These are phyloP conservation scores for Triticum monococcum DNA, from an alignment of 176 grass and related monocot species.

Conservation along the genomic window DNA sequence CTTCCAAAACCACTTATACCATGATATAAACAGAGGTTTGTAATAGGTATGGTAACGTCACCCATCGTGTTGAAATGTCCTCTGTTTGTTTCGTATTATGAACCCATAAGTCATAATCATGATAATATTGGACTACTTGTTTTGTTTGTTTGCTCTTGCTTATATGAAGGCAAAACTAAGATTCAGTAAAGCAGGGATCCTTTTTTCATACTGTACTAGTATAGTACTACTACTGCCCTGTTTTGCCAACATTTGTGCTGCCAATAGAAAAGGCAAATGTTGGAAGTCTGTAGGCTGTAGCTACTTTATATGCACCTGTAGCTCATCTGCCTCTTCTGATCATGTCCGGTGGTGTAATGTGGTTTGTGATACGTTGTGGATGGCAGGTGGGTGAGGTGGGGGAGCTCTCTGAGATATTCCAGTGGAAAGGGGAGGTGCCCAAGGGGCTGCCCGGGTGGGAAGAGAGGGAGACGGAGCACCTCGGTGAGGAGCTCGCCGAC, in stretches of 20 bases:
- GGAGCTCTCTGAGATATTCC: constrained; percentile 79
- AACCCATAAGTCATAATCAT: not conserved
- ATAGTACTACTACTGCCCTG: not conserved
- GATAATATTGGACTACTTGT: not conserved
- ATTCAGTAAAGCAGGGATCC: no score
- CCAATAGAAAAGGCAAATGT: not conserved
- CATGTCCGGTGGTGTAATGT: not conserved
- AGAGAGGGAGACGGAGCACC: constrained; percentile 65
- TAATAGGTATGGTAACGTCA: no score
- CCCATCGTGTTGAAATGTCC: no score
- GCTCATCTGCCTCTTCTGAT: not conserved
- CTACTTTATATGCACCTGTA: no score
- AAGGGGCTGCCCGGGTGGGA: constrained; percentile 67
- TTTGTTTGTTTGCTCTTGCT: not conserved
- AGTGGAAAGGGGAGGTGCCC: constrained; percentile 79
- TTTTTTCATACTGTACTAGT: no score
- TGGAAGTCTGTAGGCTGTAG: not conserved
- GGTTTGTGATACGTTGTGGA: not conserved
- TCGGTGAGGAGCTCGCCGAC: constrained; percentile 75
- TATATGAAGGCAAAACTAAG: not conserved
- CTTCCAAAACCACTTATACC: no score
- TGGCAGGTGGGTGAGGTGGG: constrained; percentile 72
- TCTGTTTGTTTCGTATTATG: not conserved
- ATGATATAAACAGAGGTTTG: no score
- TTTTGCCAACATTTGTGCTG: not conserved